Evolutionary conservation across 2,329 filamentous ascomycete species (phyloP).

Genomic region (Cercospora sp.): DNA sequence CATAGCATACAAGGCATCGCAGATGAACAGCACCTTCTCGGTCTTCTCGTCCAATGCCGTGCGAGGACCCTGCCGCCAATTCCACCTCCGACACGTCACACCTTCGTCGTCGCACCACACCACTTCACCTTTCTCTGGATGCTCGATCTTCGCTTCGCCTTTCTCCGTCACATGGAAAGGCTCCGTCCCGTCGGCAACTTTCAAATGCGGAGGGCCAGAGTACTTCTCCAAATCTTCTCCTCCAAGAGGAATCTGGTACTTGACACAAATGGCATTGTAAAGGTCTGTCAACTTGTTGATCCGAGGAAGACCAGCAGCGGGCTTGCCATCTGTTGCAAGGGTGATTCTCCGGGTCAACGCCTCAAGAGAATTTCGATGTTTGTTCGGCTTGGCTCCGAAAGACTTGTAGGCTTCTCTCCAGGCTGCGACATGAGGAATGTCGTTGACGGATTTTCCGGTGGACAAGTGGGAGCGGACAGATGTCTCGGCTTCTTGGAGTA

Average conservation of each 20-base stretch:
- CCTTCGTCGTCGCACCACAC: constrained; percentile 44
- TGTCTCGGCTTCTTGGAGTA: constrained; percentile 37
- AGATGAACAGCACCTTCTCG: constrained; percentile 41
- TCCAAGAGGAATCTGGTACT: constrained; percentile 43
- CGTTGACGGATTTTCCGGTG: constrained; percentile 29
- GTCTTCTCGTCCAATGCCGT: constrained; percentile 41
- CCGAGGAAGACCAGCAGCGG: constrained; percentile 36
- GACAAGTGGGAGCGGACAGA: constrained; percentile 14
- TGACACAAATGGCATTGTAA: constrained; percentile 44
- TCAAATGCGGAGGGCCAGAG: constrained; percentile 36
- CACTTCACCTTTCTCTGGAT: constrained; percentile 38
- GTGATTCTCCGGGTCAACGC: constrained; percentile 38
- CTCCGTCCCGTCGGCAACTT: constrained; percentile 40
- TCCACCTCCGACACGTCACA: constrained; percentile 44
- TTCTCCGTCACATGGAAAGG: constrained; percentile 38
- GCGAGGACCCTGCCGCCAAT: constrained; percentile 43
- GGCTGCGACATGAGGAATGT: constrained; percentile 41
- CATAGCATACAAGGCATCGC: constrained; percentile 37
- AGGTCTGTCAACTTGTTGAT: constrained; percentile 45
- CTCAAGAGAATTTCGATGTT: constrained; percentile 42
- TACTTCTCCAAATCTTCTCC: constrained; percentile 46
- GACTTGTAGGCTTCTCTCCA: constrained; percentile 44
- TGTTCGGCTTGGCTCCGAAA: constrained; percentile 44
- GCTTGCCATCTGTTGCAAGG: constrained; percentile 12
- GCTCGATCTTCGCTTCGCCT: constrained; percentile 32